Base-by-base conservation (phyloP, 2,329 filamentous ascomycete genomes). In the Ascochyta koolunga region DNA sequence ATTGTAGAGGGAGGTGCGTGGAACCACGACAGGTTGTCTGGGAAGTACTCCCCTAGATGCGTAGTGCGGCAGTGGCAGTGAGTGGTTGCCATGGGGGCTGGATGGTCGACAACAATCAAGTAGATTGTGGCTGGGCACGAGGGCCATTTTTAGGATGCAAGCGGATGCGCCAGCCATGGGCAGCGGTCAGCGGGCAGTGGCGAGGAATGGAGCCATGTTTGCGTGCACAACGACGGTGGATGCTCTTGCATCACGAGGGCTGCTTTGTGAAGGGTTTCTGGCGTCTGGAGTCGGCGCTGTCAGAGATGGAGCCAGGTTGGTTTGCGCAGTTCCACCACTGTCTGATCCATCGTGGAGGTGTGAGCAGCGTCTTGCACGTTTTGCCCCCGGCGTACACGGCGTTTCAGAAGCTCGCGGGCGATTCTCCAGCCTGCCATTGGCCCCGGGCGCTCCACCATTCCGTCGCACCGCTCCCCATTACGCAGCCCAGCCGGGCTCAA, bases 401-500 rank as follows among this genome's bases (percentile, higher is more conserved):
- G 51, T 54, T 50, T 54, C 51, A 54, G 45, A 40, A 31, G 40
- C 51, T 25, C 32, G 51, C 24, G 24, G 40, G 27, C 51, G 51
- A 54, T 54, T 40, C 5, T 19, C 18, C 31, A 27, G 22, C 3
- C 6, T 8, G 35, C 16, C 13, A 54, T 49, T 49, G 51, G 49
- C 11, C 22, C 45, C 49, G 29, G 40, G 35, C 25, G 40, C 40
- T 25, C n/a, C 36, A 40, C 51, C 39, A 21, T 44, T 35, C 40
- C 51, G 51, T 38, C 22, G 35, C 16, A 39, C 40, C 38, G 48
- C 27, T 37, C 33, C n/a, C n/a, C 16, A 54, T 54, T 49, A 49
- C 51, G 51, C 51, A 54, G 51, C 13, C 38, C 38, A 38, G 39
- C 32, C 50, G 31, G 36, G 43, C 41, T 54, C 51, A 46, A 54